These are phyloP conservation scores for Cercis canadensis DNA, from an alignment of 306 rosid genomes.

Conservation along the genomic window DNA sequence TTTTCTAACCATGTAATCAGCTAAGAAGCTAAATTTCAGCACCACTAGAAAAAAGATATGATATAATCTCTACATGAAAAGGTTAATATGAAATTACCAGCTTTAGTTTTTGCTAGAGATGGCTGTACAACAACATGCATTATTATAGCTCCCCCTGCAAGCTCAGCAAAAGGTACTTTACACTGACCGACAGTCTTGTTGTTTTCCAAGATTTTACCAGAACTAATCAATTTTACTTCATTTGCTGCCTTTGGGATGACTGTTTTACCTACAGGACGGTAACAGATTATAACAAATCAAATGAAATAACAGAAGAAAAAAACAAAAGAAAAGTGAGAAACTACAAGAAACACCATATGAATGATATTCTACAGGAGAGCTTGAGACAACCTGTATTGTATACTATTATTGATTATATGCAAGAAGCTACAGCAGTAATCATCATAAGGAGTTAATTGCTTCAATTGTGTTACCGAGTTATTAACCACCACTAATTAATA, in stretches of 20 bases:
- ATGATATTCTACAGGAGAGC: not conserved
- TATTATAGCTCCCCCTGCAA: slow-evolving; percentile 67
- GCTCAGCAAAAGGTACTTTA: slow-evolving; percentile 81
- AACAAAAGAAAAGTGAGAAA: not conserved
- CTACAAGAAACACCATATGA: not conserved
- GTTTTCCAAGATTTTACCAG: slow-evolving; percentile 97
- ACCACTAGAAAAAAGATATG: slow-evolving; percentile 2
- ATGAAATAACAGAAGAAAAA: slow-evolving; percentile 5
- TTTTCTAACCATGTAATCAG: not conserved
- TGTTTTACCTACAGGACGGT: slow-evolving; percentile 64
- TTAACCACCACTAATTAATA: slow-evolving; percentile 5
- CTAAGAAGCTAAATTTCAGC: slow-evolving; percentile 6
- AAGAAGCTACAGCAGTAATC: slow-evolving; percentile 13
- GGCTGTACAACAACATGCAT: slow-evolving; percentile 97
- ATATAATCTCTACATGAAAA: slow-evolving; percentile 16
- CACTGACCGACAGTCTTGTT: slow-evolving; percentile 94
- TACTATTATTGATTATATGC: slow-evolving; percentile 16
- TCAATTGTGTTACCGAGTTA: slow-evolving; percentile 11
- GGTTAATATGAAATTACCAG: slow-evolving; percentile 62
- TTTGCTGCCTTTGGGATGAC: slow-evolving; percentile 87
- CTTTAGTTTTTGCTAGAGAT: slow-evolving; percentile 70
- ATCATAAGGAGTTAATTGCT: slow-evolving; percentile 34
- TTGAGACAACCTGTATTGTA: slow-evolving; percentile 4
- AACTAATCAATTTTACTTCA: slow-evolving; percentile 91
- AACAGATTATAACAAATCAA: slow-evolving; percentile 31